Evolutionary conservation across 164 flowering plant species (phyloP).

Genomic region (Berberis vulgaris): DNA sequence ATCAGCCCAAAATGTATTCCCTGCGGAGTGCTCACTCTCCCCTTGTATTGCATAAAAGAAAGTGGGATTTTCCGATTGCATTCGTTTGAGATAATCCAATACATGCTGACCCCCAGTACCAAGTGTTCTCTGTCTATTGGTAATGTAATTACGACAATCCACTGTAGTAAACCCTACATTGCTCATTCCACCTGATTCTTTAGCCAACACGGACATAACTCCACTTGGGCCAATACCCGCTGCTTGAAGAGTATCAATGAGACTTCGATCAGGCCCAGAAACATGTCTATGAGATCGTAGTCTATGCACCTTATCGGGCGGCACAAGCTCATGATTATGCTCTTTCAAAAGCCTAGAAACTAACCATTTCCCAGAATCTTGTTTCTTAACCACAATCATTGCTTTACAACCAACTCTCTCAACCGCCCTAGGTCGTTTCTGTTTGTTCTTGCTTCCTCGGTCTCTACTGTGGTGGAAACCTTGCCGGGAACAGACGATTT

Average conservation of each 20-base stretch:
- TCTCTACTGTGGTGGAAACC: conserved; percentile 27
- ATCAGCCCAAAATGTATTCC: conserved; percentile 44
- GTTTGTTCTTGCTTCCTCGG: conserved; percentile 13
- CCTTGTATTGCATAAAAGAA: conserved; percentile 37
- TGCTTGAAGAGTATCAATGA: conserved; percentile 36
- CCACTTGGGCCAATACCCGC: conserved; percentile 41
- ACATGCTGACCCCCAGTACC: conserved; percentile 32
- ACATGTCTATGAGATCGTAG: conserved; percentile 38
- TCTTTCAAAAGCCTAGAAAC: conserved; percentile 27
- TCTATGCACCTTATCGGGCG: conserved; percentile 33
- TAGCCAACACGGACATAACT: conserved; percentile 31
- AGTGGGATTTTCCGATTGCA: conserved; percentile 30
- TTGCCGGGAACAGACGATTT: conserved; percentile 36
- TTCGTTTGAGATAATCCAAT: conserved; percentile 31
- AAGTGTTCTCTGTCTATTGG: conserved; percentile 31
- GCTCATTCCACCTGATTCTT: conserved; percentile 32
- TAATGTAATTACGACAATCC: conserved; percentile 37
- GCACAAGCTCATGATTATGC: conserved; percentile 38
- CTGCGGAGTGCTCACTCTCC: conserved; percentile 17
- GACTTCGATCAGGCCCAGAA: conserved; percentile 27
- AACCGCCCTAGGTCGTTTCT: conserved; percentile 30
- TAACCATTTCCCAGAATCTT: conserved; percentile 30
- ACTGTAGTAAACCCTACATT: conserved; percentile 34
- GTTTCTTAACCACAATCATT: conserved; percentile 33
- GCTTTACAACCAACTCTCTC: conserved; percentile 46